These are phyloP conservation scores for Leccinum disarticulatum DNA, from an alignment of 768 basidiomycete genomes.

Conservation along the genomic window DNA sequence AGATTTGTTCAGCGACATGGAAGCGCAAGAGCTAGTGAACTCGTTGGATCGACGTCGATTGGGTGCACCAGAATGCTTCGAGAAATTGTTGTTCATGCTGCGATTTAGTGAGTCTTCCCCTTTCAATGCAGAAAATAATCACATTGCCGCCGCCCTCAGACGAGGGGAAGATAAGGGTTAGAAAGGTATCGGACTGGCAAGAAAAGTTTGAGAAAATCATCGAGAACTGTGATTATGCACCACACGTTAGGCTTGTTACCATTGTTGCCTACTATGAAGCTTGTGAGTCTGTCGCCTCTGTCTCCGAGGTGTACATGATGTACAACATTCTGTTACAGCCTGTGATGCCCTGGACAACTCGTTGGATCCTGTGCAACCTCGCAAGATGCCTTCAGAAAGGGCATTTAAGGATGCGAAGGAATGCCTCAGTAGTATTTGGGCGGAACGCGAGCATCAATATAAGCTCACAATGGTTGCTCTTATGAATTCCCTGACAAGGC, in stretches of 20 bases:
- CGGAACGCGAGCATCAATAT: constrained; percentile 14
- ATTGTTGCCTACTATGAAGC: constrained; percentile 24
- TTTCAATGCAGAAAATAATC: neutral
- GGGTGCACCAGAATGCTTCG: constrained; percentile 9
- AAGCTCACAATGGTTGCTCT: constrained; percentile 20
- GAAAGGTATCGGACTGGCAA: constrained; percentile 13
- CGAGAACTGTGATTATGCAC: constrained; percentile 1
- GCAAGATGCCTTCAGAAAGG: neutral
- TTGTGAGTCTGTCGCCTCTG: constrained; percentile 5
- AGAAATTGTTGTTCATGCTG: constrained; percentile 15
- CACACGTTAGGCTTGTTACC: constrained; percentile 20
- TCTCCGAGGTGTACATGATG: neutral
- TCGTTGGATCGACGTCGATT: constrained; percentile 5
- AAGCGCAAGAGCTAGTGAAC: constrained; percentile 2
- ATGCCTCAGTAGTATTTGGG: constrained; percentile 12
- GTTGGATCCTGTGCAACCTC: neutral
- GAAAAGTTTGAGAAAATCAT: constrained; percentile 10
- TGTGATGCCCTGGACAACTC: too few species aligned
- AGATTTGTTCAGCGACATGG: constrained; percentile 10
- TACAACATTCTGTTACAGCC: neutral
- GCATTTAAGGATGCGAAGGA: constrained; percentile 15
- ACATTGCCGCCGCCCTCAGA: neutral
- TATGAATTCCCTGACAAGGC: constrained; percentile 21
- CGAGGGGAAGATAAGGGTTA: constrained; percentile 19
- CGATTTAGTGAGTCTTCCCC: neutral